Conservation (phyloP, 495 filamentous ascomycete species). For the Chaetomium tenue region DNA sequence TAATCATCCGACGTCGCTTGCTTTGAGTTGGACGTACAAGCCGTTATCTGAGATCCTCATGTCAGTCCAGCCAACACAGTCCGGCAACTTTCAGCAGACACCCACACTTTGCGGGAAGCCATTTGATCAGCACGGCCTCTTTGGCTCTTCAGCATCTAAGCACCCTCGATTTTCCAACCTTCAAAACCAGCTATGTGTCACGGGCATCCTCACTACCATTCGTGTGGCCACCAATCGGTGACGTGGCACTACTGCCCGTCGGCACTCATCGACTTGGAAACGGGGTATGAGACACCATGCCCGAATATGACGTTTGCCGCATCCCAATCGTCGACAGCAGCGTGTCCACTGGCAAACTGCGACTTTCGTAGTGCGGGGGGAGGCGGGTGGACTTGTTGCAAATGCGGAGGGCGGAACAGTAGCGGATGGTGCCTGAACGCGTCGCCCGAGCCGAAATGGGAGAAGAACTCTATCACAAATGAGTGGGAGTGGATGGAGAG, state of each 20-base stretch:
- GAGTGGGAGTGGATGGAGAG: conserved; percentile 39
- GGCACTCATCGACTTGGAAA: conserved; percentile 42
- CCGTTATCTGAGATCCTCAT: neutral
- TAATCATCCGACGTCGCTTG: conserved; percentile 9
- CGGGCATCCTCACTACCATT: conserved; percentile 45
- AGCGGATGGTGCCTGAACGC: conserved; percentile 42
- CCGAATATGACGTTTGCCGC: conserved; percentile 41
- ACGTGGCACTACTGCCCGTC: conserved; percentile 47
- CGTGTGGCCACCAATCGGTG: conserved; percentile 45
- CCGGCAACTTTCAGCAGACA: neutral
- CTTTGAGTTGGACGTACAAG: conserved; percentile 3
- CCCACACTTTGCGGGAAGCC: no score
- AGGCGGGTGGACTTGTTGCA: conserved; percentile 46
- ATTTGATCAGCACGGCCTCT: neutral
- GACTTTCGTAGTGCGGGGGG: conserved; percentile 38
- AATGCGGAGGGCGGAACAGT: conserved; percentile 42
- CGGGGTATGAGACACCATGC: conserved; percentile 44
- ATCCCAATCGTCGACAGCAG: conserved; percentile 37
- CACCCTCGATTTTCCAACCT: neutral
- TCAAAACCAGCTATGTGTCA: conserved; percentile 39
- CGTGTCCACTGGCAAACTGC: conserved; percentile 44
- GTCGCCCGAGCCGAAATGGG: conserved; percentile 30
- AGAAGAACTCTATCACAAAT: conserved; percentile 38
- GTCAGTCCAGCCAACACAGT: neutral
- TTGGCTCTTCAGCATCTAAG: neutral